phyloP scores from a whole-genome alignment of 306 rosid species.

The Cucurbita ficifolia region DNA sequence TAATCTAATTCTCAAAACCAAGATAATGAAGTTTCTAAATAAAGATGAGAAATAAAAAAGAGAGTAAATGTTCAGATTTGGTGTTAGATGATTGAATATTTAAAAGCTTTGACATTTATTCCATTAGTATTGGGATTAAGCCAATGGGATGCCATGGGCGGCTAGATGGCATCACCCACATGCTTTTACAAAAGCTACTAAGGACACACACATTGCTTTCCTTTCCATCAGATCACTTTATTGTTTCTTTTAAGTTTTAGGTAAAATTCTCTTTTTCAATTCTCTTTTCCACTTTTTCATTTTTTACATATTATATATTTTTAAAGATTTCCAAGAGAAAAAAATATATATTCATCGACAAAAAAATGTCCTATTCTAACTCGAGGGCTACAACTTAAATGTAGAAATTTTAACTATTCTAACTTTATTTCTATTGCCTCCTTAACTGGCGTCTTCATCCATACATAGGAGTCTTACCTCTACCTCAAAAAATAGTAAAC shows the following conservation, averaged over 20 bases:
- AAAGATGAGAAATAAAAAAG: too few species aligned
- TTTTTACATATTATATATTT: neutral
- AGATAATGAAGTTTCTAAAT: too few species aligned
- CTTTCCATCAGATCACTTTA: neutral
- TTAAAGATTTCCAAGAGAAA: too few species aligned
- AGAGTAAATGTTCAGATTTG: neutral
- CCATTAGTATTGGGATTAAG: neutral
- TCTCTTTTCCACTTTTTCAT: neutral
- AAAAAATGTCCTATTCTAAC: too few species aligned
- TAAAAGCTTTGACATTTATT: neutral
- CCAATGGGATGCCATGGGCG: neutral
- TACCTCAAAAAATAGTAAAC: too few species aligned
- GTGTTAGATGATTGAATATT: neutral
- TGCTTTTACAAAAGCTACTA: neutral
- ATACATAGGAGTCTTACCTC: too few species aligned
- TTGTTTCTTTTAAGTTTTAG: neutral
- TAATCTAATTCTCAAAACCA: too few species aligned
- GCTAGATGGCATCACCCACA: neutral
- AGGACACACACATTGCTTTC: neutral
- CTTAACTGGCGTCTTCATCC: too few species aligned
- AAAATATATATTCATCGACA: too few species aligned
- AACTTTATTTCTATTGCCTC: too few species aligned
- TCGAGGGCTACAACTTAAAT: too few species aligned
- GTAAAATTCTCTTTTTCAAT: neutral
- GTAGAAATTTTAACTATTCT: too few species aligned